These are phyloP conservation scores for Sugiyamaella marilandica DNA, from an alignment of 805 yeast species.

Conservation along the genomic window DNA sequence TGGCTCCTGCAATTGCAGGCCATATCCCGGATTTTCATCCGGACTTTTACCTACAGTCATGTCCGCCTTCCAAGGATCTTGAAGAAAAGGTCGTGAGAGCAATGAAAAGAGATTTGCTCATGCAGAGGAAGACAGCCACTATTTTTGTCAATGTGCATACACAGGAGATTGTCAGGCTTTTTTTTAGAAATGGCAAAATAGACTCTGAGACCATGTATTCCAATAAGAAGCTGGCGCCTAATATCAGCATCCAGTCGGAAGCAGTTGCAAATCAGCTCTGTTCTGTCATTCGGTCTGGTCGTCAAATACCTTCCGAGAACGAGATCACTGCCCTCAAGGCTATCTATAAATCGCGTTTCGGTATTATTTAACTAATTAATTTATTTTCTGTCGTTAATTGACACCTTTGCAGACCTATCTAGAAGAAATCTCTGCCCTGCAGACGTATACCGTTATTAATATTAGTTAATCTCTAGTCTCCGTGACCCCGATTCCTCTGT, in stretches of 20 bases:
- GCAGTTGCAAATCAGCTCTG: conserved; percentile 4
- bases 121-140: conserved; percentile 1
- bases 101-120: conserved; percentile 19
- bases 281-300: not conserved
- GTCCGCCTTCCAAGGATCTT: conserved; percentile 19
- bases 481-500: no score
- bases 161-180: conserved; percentile 12
- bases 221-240: conserved; percentile 1
- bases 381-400: not conserved
- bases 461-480: no score
- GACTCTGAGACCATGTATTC: not conserved
- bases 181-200: not conserved
- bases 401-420: not conserved
- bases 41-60: conserved; percentile 24
- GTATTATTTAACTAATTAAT: conserved; percentile 1
- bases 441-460: no score
- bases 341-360: conserved; percentile 5
- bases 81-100: conserved; percentile 22
- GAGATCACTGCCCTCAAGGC: conserved; percentile 1
- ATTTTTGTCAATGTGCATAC: conserved; percentile 16
- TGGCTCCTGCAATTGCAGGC: conserved; percentile 24
- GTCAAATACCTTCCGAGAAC: not conserved
- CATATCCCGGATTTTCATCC: conserved; percentile 26
- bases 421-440: no score
- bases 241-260: not conserved